Percentiles rank a stretch among this genome's conserved stretches.
Evolutionary conservation across 441 rosid genomes (phyloP).

Genomic region (Pelargonium fulgidum): DNA sequence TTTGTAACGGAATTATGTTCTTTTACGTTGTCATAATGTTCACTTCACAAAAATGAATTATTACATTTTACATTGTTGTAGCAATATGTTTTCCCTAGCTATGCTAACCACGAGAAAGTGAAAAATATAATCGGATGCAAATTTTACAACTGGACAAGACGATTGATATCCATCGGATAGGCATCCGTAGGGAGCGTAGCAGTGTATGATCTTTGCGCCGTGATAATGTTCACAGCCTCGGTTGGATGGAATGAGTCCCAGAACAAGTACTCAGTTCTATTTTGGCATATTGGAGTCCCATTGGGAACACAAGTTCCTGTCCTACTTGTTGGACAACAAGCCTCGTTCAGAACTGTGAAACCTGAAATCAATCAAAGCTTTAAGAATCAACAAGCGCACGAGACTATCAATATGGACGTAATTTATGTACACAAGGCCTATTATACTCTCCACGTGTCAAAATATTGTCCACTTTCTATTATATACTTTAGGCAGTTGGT

Average conservation of each 20-base stretch:
- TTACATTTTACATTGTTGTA: too few relatives aligned
- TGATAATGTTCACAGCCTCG: background rate
- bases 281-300: background rate
- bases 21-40: too few relatives aligned
- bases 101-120: too few relatives aligned
- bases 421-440: too few relatives aligned
- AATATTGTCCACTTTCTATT: too few relatives aligned
- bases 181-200: background rate
- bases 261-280: background rate
- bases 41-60: too few relatives aligned
- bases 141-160: background rate
- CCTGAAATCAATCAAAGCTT: background rate
- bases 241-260: background rate
- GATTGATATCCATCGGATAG: background rate
- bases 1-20: too few relatives aligned
- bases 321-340: background rate
- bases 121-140: too few relatives aligned
- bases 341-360: background rate
- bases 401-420: background rate
- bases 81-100: too few relatives aligned
- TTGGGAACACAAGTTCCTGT: background rate
- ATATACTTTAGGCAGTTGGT: too few relatives aligned
- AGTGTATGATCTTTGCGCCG: background rate
- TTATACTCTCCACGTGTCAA: too few relatives aligned
- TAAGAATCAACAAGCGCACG: background rate